These are phyloP conservation scores for Canavalia gladiata DNA, from an alignment of 306 rosid genomes.

Conservation along the genomic window DNA sequence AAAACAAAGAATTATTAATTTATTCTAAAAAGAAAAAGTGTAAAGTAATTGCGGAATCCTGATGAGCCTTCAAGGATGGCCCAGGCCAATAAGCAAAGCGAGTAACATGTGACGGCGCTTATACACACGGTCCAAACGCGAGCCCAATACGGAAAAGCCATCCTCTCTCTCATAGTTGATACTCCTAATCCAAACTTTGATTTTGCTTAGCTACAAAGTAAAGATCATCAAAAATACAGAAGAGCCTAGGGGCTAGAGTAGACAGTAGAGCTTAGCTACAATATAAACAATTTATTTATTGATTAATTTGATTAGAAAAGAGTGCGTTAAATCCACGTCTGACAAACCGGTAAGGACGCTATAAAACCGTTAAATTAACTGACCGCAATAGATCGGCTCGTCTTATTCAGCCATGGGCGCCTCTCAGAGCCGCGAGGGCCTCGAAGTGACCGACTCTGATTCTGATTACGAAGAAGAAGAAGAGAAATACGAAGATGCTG, in stretches of 20 bases:
- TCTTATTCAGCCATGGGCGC: constrained; percentile 63
- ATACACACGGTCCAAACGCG: neutral
- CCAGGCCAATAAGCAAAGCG: no score
- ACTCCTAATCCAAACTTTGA: neutral
- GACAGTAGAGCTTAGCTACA: neutral
- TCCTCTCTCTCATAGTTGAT: neutral
- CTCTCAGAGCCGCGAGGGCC: constrained; percentile 86
- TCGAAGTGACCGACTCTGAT: constrained; percentile 59
- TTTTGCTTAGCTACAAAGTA: constrained; percentile 26
- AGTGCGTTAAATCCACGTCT: constrained; percentile 49
- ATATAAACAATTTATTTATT: neutral
- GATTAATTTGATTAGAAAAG: neutral
- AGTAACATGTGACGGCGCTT: neutral
- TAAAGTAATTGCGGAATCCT: no score
- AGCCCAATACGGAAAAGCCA: constrained; percentile 5
- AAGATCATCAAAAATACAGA: neutral
- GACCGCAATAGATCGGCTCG: no score
- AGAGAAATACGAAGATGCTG: constrained; percentile 55
- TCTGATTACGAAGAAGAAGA: constrained; percentile 59
- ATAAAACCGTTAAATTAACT: constrained; percentile 22
- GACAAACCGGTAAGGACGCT: constrained; percentile 21
- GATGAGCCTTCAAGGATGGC: no score
- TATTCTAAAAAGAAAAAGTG: no score
- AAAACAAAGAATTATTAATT: no score
- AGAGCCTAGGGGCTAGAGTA: neutral